Conservation (phyloP, 345 rosid genomes). For the Carallia pectinifolia region DNA sequence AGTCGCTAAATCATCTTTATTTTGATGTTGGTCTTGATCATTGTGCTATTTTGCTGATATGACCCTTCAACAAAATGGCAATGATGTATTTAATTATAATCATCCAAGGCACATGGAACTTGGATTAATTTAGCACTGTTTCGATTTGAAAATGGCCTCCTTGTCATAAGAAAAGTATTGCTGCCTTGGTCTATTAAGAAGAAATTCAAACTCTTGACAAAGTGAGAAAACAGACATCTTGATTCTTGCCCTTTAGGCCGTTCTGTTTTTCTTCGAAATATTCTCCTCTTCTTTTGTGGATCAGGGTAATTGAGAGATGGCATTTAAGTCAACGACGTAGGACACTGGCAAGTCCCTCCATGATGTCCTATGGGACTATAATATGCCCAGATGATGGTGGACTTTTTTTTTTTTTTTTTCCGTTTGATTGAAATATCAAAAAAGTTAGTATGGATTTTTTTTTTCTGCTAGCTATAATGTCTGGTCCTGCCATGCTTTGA, state of each 20-base stretch:
- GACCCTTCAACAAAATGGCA: background rate
- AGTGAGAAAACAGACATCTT: background rate
- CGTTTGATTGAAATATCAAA: conserved; percentile 13
- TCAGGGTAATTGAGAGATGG: conserved; percentile 17
- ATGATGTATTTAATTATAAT: background rate
- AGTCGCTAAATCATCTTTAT: background rate
- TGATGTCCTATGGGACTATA: background rate
- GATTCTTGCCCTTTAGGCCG: background rate
- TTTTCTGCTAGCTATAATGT: conserved; percentile 31
- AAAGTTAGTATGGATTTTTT: conserved; percentile 41
- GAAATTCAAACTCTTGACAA: no score
- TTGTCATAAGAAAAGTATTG: no score
- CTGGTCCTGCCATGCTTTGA: conserved; percentile 39
- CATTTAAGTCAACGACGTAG: conserved; percentile 43
- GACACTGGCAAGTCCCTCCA: conserved; percentile 18
- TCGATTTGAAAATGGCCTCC: no score
- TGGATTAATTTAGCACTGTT: no score
- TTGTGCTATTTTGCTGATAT: background rate
- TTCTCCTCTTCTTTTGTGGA: conserved; percentile 27
- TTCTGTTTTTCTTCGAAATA: background rate
- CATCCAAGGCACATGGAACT: no score
- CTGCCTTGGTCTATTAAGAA: no score
- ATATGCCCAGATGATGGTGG: conserved; percentile 2
- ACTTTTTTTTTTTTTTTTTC: conserved; percentile 15
- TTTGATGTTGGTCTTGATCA: background rate